Percentiles rank a stretch among this genome's conserved stretches.
These are phyloP conservation scores for Cadophora luteo-olivacea DNA, from an alignment of 2,329 filamentous ascomycete genomes.

Conservation along the genomic window DNA sequence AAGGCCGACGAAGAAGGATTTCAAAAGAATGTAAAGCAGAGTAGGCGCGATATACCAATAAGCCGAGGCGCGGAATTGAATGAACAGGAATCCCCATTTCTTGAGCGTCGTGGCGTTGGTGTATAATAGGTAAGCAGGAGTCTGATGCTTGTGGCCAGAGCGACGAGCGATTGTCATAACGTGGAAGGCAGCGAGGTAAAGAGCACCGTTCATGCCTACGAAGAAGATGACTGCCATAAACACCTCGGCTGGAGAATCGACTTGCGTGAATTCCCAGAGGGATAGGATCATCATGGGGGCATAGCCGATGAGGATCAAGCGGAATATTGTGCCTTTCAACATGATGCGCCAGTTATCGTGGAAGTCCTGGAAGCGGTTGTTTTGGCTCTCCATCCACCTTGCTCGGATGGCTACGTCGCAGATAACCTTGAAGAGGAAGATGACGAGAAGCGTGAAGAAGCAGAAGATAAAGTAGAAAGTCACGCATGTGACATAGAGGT, in stretches of 20 bases:
- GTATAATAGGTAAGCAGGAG: conserved; percentile 95
- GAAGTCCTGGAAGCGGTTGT: conserved; percentile 79
- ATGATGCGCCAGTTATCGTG: conserved; percentile 92
- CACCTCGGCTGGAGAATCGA: conserved; percentile 84
- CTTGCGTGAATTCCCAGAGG: conserved; percentile 89
- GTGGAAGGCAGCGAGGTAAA: conserved; percentile 88
- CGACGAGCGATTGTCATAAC: conserved; percentile 87
- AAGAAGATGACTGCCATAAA: conserved; percentile 90
- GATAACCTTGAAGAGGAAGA: conserved; percentile 79
- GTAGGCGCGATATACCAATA: conserved; percentile 93
- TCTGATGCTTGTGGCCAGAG: conserved; percentile 90
- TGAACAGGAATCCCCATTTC: conserved; percentile 98
- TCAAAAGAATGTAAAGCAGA: conserved; percentile 79
- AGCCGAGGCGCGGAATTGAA: conserved; percentile 92
- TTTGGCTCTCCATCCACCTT: conserved; percentile 81
- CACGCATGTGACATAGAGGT: conserved; percentile 91
- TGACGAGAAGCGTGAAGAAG: conserved; percentile 72
- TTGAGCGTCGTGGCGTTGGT: conserved; percentile 93
- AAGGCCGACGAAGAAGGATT: conserved; percentile 87
- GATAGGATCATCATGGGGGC: conserved; percentile 90
- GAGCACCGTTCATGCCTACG: conserved; percentile 76
- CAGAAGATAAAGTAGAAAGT: conserved; percentile 90
- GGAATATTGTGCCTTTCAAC: conserved; percentile 92
- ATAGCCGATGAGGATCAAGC: conserved; percentile 87
- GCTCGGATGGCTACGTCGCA: conserved; percentile 79